A percentile compares a stretch with the other conserved stretches of the same genome.
Evolutionary conservation across 108 stramenopile species (phyloP).

Genomic region (Stephanodiscus minutulus): DNA sequence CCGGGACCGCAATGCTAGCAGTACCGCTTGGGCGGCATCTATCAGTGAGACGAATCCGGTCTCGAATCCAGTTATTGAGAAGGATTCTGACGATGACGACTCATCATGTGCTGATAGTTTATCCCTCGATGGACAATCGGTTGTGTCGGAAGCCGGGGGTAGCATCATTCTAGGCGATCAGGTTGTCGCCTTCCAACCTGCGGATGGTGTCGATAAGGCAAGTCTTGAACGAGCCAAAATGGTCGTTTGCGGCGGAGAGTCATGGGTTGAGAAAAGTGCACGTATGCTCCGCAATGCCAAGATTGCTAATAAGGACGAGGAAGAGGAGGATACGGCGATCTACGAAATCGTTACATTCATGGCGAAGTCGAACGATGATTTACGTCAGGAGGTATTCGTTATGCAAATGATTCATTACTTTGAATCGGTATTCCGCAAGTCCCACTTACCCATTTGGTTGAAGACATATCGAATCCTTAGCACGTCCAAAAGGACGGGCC

Average conservation of each 20-base stretch:
- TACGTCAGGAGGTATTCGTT: constrained; percentile 96
- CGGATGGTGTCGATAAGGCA: constrained; percentile 68
- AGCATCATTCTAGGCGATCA: constrained; percentile 60
- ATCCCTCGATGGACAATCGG: constrained; percentile 47
- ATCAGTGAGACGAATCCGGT: constrained; percentile 30
- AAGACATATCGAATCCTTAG: constrained; percentile 97
- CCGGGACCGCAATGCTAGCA: constrained; percentile 41
- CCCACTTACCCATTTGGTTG: constrained; percentile 88
- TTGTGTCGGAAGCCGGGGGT: constrained; percentile 60
- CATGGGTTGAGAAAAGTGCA: constrained; percentile 85
- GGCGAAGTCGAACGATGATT: constrained; percentile 97
- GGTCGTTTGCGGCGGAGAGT: constrained; percentile 76
- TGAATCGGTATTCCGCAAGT: constrained; percentile 89
- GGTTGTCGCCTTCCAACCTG: constrained; percentile 52
- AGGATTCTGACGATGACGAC: constrained; percentile 38
- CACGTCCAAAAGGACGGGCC: constrained; percentile 89
- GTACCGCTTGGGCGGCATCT: background rate
- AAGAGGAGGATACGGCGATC: constrained; percentile 41
- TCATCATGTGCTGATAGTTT: constrained; percentile 41
- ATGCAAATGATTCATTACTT: constrained; percentile 99
- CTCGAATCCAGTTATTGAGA: constrained; percentile 42
- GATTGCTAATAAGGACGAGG: constrained; percentile 40
- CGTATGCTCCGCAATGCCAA: constrained; percentile 68
- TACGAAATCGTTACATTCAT: constrained; percentile 79
- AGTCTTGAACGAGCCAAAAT: constrained; percentile 70